Evolutionary conservation across 2,329 filamentous ascomycete species (phyloP).

Genomic region (Pyrenophora graminea): DNA sequence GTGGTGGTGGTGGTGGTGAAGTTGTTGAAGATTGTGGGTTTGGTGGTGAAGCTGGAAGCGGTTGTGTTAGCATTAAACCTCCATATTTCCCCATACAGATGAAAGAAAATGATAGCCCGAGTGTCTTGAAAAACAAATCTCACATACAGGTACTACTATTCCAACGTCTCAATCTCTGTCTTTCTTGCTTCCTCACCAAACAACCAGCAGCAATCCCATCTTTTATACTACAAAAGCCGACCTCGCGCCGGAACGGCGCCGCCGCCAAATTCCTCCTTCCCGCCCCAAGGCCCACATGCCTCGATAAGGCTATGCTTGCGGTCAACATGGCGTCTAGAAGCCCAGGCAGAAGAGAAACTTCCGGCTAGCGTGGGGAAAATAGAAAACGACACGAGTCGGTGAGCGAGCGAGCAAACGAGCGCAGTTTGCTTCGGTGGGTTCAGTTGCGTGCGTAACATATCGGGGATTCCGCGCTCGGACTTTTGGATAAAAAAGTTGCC

Average conservation of each 20-base stretch:
- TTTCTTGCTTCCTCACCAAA: no score
- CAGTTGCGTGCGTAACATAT: background rate
- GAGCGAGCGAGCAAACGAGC: slow-evolving; percentile 9
- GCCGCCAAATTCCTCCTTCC: slow-evolving; percentile 5
- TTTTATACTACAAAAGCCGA: slow-evolving; percentile 27
- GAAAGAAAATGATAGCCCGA: no score
- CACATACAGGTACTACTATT: no score
- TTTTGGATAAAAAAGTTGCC: slow-evolving; percentile 17
- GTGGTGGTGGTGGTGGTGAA: no score
- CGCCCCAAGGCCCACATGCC: slow-evolving; percentile 28
- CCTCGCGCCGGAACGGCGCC: slow-evolving; percentile 25
- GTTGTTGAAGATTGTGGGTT: no score
- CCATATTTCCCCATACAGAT: no score
- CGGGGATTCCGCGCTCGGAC: slow-evolving; percentile 21
- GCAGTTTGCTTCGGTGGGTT: background rate
- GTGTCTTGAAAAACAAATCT: no score
- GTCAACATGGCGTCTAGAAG: slow-evolving; percentile 20
- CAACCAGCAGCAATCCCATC: background rate
- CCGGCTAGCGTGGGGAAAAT: slow-evolving; percentile 2
- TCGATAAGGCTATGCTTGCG: slow-evolving; percentile 34
- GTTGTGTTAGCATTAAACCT: no score
- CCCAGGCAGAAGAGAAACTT: slow-evolving; percentile 14
- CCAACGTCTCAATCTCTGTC: no score
- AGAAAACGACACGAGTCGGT: slow-evolving; percentile 14
- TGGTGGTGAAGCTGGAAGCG: no score